phyloP scores from a whole-genome alignment of 1,284 basidiomycete genomes.

The Dichomitus squalens region DNA sequence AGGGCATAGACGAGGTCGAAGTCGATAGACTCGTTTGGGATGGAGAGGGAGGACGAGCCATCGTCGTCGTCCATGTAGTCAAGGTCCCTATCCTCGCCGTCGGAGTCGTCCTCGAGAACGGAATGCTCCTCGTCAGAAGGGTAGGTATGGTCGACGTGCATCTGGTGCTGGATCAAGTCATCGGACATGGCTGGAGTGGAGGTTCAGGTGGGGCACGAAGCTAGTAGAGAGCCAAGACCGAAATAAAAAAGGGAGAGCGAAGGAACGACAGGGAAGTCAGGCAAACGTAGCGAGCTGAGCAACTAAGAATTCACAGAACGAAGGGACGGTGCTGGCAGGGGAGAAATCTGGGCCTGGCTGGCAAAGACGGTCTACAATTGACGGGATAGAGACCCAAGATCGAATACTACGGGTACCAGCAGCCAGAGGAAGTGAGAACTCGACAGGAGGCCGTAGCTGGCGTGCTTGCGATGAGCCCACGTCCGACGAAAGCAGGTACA shows the following conservation, averaged over 20 bases:
- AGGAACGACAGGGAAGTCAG: neutral
- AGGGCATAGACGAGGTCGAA: conserved; percentile 89
- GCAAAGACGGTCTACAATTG: no score
- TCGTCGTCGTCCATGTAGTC: conserved; percentile 73
- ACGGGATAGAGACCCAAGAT: no score
- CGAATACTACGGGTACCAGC: no score
- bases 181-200: conserved; percentile 43
- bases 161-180: conserved; percentile 50
- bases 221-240: neutral
- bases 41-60: conserved; percentile 81
- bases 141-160: conserved; percentile 52
- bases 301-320: neutral
- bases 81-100: conserved; percentile 63
- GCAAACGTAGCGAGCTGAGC: neutral
- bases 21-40: conserved; percentile 89
- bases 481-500: no score
- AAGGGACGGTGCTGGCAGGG: neutral
- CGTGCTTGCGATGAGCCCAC: no score
- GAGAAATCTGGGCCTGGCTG: neutral
- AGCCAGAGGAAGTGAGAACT: no score
- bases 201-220: neutral
- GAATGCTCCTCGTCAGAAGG: conserved; percentile 75
- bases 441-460: no score
- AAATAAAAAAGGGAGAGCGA: neutral
- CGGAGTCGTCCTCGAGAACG: conserved; percentile 77